phyloP scores from a whole-genome alignment of 495 filamentous ascomycete species.

The Platismatia glauca region DNA sequence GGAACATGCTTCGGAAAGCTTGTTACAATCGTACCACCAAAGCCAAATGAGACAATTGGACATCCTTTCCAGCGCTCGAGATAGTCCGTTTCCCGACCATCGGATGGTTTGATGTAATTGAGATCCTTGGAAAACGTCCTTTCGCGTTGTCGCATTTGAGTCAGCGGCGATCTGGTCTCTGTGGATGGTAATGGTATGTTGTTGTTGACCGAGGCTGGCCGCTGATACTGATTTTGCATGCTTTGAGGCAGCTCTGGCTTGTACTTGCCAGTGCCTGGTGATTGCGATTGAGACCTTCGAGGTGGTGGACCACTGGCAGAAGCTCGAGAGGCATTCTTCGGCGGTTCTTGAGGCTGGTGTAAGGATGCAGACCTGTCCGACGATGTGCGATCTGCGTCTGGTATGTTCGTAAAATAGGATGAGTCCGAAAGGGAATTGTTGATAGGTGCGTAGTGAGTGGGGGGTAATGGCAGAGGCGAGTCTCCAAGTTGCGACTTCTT shows the following conservation, averaged over 20 bases:
- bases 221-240: slow-evolving; percentile 45
- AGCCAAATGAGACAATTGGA: slow-evolving; percentile 79
- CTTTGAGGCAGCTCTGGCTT: slow-evolving; percentile 35
- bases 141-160: background rate
- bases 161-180: slow-evolving; percentile 1
- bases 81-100: slow-evolving; percentile 71
- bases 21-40: slow-evolving; percentile 72
- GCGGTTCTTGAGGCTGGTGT: slow-evolving; percentile 34
- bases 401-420: slow-evolving; percentile 27
- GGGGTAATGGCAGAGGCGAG: slow-evolving; percentile 6
- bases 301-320: slow-evolving; percentile 48
- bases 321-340: slow-evolving; percentile 31
- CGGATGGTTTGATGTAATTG: slow-evolving; percentile 55
- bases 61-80: slow-evolving; percentile 83
- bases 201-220: slow-evolving; percentile 59
- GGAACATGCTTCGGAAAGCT: slow-evolving; percentile 86
- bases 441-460: slow-evolving; percentile 1
- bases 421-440: slow-evolving; percentile 13
- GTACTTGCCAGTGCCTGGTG: slow-evolving; percentile 55
- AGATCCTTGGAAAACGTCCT: slow-evolving; percentile 38
- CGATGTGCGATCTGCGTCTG: slow-evolving; percentile 42
- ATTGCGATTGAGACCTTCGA: slow-evolving; percentile 76
- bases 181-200: background rate
- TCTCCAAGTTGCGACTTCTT: slow-evolving; percentile 9
- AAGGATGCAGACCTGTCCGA: slow-evolving; percentile 44